Evolutionary conservation across 2,329 filamentous ascomycete genomes (phyloP), one percentile per base, ranked within the genome.

Genomic region (Septoria linicola): DNA sequence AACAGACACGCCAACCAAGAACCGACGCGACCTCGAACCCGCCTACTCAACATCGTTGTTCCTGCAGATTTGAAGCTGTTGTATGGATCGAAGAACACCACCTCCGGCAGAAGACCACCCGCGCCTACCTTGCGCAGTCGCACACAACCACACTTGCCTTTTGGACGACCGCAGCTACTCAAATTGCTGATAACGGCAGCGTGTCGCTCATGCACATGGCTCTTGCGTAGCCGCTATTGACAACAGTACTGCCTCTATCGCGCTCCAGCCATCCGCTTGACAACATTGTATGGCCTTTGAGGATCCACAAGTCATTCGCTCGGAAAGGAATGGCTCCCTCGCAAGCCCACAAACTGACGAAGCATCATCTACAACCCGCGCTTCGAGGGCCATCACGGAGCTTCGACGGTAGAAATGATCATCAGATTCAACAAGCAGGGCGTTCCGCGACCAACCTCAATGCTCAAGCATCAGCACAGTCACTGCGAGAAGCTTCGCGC

Each of bases 381-480:
- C 50, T 57, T 41, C 54, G 49, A 31, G 58, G 44, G 25, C 51
- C 58, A 31, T 47, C 55, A 32, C 52, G 59, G 35, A 37, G 30
- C n/a, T 58, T 55, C 36, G 56, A 60, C 43, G 60, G 53, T 41
- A 52, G 50, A 31, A 59, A 64, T 32, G 62, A 62, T 13, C 41
- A 45, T 11, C 55, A 62, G 25, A 40, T 47, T 25, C 61, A 66
- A 37, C 67, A 70, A 53, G 65, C 66, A n/a, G 68, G 67, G 8
- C 65, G 68, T 4, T 64, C 64, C 13, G 43, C 65, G 8, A 58
- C 58, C 39, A 64, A 61, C 41, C 55, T 68, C 35, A 61, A 64
- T 45, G 67, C 67, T 10, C 63, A 67, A 14, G 62, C 62, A 11
- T 68, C 66, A 19, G 66, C 66, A 41, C 65, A 67, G 44, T 63